Percentiles rank a stretch among this genome's conserved stretches.
phyloP scores from a whole-genome alignment of 306 rosid species.

The Abrus pulchellus region DNA sequence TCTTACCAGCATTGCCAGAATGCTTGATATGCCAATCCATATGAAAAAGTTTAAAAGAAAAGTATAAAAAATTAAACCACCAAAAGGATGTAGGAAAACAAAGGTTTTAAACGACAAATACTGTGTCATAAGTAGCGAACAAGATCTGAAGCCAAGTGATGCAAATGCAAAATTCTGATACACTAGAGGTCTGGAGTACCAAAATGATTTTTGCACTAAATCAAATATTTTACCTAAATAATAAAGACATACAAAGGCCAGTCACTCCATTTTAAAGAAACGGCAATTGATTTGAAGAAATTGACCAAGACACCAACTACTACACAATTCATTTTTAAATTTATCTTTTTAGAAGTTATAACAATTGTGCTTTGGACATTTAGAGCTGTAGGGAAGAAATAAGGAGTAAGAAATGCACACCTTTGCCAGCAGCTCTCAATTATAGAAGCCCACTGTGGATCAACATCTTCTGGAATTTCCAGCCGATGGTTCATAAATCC shows the following conservation, averaged over 20 bases:
- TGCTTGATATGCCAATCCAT: no score
- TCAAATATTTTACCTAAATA: background rate
- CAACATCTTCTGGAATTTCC: slow-evolving; percentile 90
- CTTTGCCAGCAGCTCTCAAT: slow-evolving; percentile 97
- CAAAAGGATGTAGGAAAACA: no score
- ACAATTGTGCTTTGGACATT: slow-evolving; percentile 16
- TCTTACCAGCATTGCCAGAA: no score
- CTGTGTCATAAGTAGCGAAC: background rate
- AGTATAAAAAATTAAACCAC: no score
- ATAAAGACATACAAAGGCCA: slow-evolving; percentile 4
- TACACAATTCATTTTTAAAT: background rate
- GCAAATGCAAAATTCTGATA: slow-evolving; percentile 5
- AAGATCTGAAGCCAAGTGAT: background rate
- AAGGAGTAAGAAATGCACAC: slow-evolving; percentile 51
- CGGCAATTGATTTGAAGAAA: background rate
- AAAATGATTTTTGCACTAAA: background rate
- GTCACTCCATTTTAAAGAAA: background rate
- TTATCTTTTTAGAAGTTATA: slow-evolving; percentile 26
- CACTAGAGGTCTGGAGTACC: background rate
- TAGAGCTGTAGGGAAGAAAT: slow-evolving; percentile 16
- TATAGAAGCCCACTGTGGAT: slow-evolving; percentile 86
- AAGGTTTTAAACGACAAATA: no score
- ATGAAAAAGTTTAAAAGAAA: no score
- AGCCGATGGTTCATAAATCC: slow-evolving; percentile 97
- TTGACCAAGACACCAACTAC: background rate